A percentile compares a stretch with the other conserved stretches of the same genome.
phyloP scores from a whole-genome alignment of 2,329 filamentous ascomycete species.

The Monilinia aucupariae region DNA sequence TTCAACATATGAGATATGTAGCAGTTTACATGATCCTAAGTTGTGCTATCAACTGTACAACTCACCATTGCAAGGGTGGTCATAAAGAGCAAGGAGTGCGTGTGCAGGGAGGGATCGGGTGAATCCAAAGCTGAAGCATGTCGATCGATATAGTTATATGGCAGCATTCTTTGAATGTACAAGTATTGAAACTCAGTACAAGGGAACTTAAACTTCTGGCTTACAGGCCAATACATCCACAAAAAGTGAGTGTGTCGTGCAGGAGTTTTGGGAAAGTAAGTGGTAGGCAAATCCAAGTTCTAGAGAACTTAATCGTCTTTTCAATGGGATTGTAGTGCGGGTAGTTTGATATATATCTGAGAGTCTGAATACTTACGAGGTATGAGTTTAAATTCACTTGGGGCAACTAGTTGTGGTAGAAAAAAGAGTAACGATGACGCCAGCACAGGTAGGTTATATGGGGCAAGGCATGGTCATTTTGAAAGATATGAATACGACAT shows the following conservation, averaged over 20 bases:
- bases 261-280: background rate
- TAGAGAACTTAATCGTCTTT: background rate
- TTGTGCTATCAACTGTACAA: background rate
- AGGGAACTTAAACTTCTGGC: background rate
- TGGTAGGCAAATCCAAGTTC: background rate
- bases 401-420: too few species aligned
- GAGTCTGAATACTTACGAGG: too few species aligned
- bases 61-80: background rate
- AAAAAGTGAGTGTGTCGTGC: background rate
- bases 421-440: too few species aligned
- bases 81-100: background rate
- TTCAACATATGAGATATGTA: background rate
- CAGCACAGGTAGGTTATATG: too few species aligned
- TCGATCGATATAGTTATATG: background rate
- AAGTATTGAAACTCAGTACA: background rate
- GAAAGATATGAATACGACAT: too few species aligned
- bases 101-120: background rate
- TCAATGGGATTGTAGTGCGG: background rate
- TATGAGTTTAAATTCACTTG: background rate
- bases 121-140: background rate
- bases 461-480: too few species aligned
- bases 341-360: too few species aligned
- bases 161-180: background rate
- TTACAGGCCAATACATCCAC: background rate
- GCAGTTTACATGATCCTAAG: background rate